Evolutionary conservation across 2,329 filamentous ascomycete species (phyloP).

Genomic region (Ophiostoma ips): DNA sequence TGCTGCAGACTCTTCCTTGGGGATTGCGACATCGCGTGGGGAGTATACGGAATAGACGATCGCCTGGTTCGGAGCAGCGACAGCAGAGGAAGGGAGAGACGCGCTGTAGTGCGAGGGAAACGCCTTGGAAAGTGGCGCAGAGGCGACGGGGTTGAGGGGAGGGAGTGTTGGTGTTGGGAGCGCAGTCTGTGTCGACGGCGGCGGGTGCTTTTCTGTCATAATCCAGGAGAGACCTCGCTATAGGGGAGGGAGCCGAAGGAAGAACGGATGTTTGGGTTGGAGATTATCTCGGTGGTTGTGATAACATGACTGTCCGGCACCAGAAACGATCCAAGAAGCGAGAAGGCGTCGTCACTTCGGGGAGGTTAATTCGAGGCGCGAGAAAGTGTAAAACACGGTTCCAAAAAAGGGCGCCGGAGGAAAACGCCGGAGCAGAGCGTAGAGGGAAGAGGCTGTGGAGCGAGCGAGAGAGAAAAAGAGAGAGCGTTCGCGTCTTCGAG

Average conservation of each 20-base stretch:
- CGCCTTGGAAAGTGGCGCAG: background rate
- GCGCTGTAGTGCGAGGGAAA: background rate
- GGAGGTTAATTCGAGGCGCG: background rate
- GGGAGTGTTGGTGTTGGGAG: conserved; percentile 37
- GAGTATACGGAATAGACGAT: background rate
- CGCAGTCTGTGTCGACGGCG: conserved; percentile 41
- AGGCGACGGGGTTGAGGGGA: conserved; percentile 22
- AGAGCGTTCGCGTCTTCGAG: background rate
- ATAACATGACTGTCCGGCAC: conserved; percentile 38
- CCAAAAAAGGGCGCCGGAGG: too few relatives aligned
- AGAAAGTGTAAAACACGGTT: background rate
- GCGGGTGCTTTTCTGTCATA: conserved; percentile 47
- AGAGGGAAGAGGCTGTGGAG: too few relatives aligned
- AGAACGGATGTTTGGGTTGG: background rate
- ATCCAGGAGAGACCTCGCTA: conserved; percentile 36
- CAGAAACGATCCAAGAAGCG: conserved; percentile 2
- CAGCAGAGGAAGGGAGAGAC: conserved; percentile 10
- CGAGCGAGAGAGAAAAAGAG: too few relatives aligned
- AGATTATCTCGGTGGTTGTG: conserved; percentile 17
- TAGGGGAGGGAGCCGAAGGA: conserved; percentile 20
- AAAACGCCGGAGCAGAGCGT: too few relatives aligned
- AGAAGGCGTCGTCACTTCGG: background rate
- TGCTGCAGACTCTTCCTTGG: conserved; percentile 39
- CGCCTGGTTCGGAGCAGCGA: background rate
- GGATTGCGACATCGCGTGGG: background rate